Evolutionary conservation across 1,139 yeast genomes (phyloP).

Genomic region (Suhomyces bokatorum): DNA sequence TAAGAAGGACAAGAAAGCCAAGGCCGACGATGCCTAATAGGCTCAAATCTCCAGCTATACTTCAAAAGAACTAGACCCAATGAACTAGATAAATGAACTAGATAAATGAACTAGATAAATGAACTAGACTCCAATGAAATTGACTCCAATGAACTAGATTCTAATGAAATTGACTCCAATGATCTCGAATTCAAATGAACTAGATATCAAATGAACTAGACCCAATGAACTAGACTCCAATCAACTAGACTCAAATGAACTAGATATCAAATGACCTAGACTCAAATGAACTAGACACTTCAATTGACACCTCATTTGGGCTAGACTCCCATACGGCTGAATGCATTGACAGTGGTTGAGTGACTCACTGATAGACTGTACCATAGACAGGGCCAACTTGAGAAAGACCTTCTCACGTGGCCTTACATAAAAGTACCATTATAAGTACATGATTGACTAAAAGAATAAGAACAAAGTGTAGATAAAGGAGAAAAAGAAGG

Average conservation of each 20-base stretch:
- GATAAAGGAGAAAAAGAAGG: background rate
- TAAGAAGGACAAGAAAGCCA: slow-evolving; percentile 10
- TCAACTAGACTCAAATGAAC: background rate
- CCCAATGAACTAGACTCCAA: too few species aligned
- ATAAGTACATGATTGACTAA: background rate
- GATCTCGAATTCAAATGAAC: too few species aligned
- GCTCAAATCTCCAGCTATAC: background rate
- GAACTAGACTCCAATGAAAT: too few species aligned
- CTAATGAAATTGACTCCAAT: too few species aligned
- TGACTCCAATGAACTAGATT: too few species aligned
- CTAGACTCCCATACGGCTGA: background rate
- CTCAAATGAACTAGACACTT: too few species aligned
- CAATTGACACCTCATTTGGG: too few species aligned
- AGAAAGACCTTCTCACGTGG: background rate
- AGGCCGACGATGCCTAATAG: slow-evolving; percentile 4
- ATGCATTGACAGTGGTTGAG: background rate
- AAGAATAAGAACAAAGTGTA: background rate
- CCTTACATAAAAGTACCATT: background rate
- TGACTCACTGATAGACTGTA: slow-evolving; percentile 3
- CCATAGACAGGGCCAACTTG: slow-evolving; percentile 1
- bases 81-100: too few species aligned
- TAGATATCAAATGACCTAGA: too few species aligned
- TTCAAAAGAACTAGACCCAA: too few species aligned
- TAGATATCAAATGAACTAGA: too few species aligned
- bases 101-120: too few species aligned